phyloP scores from a whole-genome alignment of 164 flowering plant species.

The Euptelea pleiosperma region DNA sequence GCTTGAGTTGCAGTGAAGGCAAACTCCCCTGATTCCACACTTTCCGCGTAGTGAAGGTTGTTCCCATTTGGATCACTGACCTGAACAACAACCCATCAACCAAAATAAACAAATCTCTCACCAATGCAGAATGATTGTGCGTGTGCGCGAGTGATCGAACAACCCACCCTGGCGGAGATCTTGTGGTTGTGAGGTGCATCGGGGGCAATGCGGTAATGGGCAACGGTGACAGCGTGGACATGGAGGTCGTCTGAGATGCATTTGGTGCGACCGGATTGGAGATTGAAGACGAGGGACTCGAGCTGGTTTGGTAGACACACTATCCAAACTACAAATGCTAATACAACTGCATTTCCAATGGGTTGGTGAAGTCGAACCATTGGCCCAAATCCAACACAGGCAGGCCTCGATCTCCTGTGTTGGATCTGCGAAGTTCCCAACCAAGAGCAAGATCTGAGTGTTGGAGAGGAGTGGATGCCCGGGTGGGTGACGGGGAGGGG shows the following conservation, averaged over 20 bases:
- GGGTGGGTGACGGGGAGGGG: too few relatives aligned
- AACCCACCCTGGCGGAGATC: slow-evolving; percentile 51
- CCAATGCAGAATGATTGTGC: not conserved
- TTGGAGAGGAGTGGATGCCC: too few relatives aligned
- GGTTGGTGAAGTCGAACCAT: too few relatives aligned
- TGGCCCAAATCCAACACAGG: too few relatives aligned
- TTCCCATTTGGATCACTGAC: slow-evolving; percentile 54
- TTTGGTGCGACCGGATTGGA: slow-evolving; percentile 54
- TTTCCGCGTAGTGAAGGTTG: slow-evolving; percentile 43
- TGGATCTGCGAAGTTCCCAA: too few relatives aligned
- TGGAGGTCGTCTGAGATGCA: slow-evolving; percentile 69
- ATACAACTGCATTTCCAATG: too few relatives aligned
- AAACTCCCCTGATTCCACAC: slow-evolving; percentile 54
- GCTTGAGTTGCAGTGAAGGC: slow-evolving; percentile 50
- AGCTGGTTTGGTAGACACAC: too few relatives aligned
- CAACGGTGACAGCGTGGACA: slow-evolving; percentile 53
- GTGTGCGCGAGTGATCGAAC: too few relatives aligned
- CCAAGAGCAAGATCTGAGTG: too few relatives aligned
- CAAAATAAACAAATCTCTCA: slow-evolving; percentile 1
- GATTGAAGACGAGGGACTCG: slow-evolving; percentile 53
- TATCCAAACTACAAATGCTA: too few relatives aligned
- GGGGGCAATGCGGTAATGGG: slow-evolving; percentile 55
- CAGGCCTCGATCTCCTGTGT: too few relatives aligned
- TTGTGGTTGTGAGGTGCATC: slow-evolving; percentile 47
- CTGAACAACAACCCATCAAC: slow-evolving; percentile 37